Conservation (phyloP, 176 grass and related monocot species). For the Oryza meyeriana region DNA sequence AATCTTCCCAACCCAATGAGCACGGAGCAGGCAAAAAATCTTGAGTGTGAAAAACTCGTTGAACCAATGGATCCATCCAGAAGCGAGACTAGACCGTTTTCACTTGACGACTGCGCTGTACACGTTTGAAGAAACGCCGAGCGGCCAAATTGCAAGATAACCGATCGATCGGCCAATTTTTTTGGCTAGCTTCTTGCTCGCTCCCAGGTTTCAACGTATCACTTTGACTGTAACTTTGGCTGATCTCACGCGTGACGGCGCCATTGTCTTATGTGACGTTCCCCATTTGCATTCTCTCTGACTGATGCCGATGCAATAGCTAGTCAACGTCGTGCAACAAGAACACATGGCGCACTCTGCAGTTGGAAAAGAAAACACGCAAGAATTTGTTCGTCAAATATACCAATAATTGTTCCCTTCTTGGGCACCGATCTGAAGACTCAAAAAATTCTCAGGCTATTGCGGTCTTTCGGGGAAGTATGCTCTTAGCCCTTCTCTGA, state of each 20-base stretch:
- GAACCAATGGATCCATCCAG: neutral
- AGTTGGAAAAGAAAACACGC: neutral
- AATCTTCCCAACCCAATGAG: too few relatives aligned
- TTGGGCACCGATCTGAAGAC: neutral
- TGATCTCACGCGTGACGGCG: conserved; percentile 12
- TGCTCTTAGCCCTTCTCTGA: neutral
- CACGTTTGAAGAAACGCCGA: neutral
- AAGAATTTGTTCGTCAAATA: neutral
- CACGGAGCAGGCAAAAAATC: neutral
- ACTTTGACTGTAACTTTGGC: neutral
- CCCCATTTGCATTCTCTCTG: neutral
- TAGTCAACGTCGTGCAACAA: neutral
- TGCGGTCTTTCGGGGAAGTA: neutral
- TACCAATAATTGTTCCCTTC: neutral
- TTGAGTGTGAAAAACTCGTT: neutral
- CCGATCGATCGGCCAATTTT: neutral
- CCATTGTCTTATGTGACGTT: neutral
- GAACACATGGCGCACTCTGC: neutral
- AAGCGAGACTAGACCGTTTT: neutral
- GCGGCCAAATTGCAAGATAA: too few relatives aligned
- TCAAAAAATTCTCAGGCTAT: neutral
- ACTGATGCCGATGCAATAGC: neutral
- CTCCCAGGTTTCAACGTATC: conserved; percentile 36
- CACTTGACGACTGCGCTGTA: neutral
- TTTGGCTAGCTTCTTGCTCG: neutral